Base-by-base conservation (phyloP, 306 rosid genomes). In the Pyrus pyrifolia region DNA sequence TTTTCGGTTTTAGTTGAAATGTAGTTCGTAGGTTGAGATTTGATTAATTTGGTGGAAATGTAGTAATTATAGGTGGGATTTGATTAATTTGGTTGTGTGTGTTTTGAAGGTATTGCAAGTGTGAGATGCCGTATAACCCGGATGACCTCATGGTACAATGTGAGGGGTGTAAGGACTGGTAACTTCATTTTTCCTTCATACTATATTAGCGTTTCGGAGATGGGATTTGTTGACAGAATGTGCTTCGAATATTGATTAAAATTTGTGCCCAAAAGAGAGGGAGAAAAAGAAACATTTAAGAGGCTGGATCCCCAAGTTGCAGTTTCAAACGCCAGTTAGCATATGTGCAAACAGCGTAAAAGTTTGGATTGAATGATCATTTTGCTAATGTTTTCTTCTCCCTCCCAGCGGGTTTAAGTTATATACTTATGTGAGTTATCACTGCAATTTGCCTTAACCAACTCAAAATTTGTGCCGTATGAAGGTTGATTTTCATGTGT, bases 121-220 rank as follows among this genome's bases (percentile, higher is more conserved):
- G 96, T 35, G 97, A 93, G 84, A 93, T 91, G 98, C 98, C 98
- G 57, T 93, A 91, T 76, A 93, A 93, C 77, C 98, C 98, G 29
- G 98, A 93, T 51, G 98, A 91, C 79, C 95, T 93, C 68, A 93
- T 93, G 98, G 95, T 94, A 81, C 94, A 94, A 81, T 94, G 98
- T 74, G 98, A 94, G 64, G 97, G 88, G 64, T 94, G 98, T 91
- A 92, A 90, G 85, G 97, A 94, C 81, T 92, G 98, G 97, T 94
- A 87, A 85, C 77, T 73, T 61, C 60, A 62, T 42, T 45, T 75
- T 61, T 80, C 80, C 80, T 72, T 71, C 33, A 42, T 74, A 7
- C 8, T 31, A 18, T 31, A 45, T 23, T 57, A 77, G 78, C 11
- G 53, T 44, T 72, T 81, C 4, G 6, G 5, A 29, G 30, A 2